Percentiles rank a stretch among this genome's conserved stretches.
phyloP scores from a whole-genome alignment of 257 asterid species.

The Cruciata laevipes region DNA sequence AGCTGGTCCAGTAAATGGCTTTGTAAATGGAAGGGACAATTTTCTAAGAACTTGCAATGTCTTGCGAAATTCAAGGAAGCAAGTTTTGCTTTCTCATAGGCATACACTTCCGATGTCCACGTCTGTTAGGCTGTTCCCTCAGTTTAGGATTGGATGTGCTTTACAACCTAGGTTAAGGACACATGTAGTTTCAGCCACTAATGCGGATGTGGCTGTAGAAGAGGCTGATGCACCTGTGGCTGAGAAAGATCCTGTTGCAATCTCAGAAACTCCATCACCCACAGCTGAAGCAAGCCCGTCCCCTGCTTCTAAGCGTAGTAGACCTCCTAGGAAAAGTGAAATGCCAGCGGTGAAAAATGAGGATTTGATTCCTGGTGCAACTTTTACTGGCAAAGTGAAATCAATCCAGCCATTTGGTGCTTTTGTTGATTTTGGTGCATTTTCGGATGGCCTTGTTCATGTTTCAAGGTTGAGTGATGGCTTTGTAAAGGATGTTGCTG shows the following conservation, averaged over 20 bases:
- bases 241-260: conserved; percentile 25
- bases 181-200: conserved; percentile 41
- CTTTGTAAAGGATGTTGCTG: conserved; percentile 80
- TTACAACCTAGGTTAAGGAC: conserved; percentile 37
- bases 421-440: conserved; percentile 94
- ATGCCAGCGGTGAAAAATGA: conserved; percentile 85
- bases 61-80: conserved; percentile 35
- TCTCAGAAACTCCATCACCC: conserved; percentile 26
- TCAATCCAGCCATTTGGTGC: conserved; percentile 98
- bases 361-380: conserved; percentile 72
- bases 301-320: conserved; percentile 42
- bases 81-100: conserved; percentile 40
- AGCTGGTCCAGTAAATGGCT: conserved; percentile 35
- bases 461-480: conserved; percentile 78
- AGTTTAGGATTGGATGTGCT: conserved; percentile 41
- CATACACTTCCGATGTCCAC: conserved; percentile 60
- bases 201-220: conserved; percentile 71
- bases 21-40: conserved; percentile 31
- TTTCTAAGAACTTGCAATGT: conserved; percentile 41
- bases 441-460: conserved; percentile 93
- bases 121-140: conserved; percentile 72
- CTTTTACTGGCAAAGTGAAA: conserved; percentile 80
- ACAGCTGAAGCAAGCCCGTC: conserved; percentile 35
- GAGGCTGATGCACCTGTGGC: conserved; percentile 41
- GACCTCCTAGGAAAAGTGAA: conserved; percentile 70